A percentile compares a stretch with the other conserved stretches of the same genome.
phyloP scores from a whole-genome alignment of 2,329 filamentous ascomycete species.

The Coniochaeta hoffmannii region DNA sequence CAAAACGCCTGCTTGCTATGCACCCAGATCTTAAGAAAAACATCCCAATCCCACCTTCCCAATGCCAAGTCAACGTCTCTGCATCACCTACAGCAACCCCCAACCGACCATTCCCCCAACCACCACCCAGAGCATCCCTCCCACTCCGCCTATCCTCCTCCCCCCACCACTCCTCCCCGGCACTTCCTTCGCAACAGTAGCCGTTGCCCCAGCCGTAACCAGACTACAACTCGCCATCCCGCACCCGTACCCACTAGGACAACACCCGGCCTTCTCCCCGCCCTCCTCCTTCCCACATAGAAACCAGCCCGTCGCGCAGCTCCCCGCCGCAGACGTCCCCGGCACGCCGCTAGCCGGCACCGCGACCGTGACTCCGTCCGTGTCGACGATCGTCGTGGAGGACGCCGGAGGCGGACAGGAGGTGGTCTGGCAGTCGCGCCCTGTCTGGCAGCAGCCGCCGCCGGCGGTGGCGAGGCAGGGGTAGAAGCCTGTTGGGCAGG shows the following conservation, averaged over 20 bases:
- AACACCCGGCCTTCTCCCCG: conserved; percentile 75
- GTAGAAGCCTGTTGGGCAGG: conserved; percentile 88
- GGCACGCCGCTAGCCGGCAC: conserved; percentile 47
- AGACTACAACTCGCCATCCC: conserved; percentile 66
- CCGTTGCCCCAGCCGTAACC: conserved; percentile 42
- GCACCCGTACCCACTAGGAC: conserved; percentile 69
- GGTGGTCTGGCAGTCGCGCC: conserved; percentile 73
- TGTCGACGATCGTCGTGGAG: conserved; percentile 53
- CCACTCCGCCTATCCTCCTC: neutral
- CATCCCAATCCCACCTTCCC: neutral
- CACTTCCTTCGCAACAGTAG: conserved; percentile 47
- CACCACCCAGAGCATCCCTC: neutral
- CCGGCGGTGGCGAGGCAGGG: conserved; percentile 79
- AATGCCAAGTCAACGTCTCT: neutral
- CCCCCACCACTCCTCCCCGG: conserved; percentile 19
- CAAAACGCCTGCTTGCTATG: neutral
- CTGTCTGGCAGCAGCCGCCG: conserved; percentile 79
- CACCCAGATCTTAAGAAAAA: neutral
- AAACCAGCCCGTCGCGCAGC: conserved; percentile 76
- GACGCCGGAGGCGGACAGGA: conserved; percentile 59
- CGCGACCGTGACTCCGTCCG: conserved; percentile 62
- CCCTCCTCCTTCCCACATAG: conserved; percentile 51
- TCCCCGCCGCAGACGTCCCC: conserved; percentile 27
- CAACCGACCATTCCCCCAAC: neutral
- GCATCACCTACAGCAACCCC: neutral